These are phyloP conservation scores for Neopestalotiopsis sp. DNA, from an alignment of 2,329 filamentous ascomycete genomes.

Conservation along the genomic window DNA sequence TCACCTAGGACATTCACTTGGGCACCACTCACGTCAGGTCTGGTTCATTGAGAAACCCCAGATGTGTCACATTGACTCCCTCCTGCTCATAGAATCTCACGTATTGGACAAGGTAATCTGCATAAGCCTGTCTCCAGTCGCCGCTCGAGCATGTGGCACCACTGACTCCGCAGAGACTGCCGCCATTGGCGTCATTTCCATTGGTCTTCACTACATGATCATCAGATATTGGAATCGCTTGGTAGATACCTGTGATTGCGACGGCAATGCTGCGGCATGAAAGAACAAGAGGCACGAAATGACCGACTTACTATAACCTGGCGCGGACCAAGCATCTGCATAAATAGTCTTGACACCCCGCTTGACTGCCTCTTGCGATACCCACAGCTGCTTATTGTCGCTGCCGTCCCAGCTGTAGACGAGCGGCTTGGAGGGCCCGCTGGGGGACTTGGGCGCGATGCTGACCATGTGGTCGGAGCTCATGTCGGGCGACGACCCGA, in stretches of 20 bases:
- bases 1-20: too few species aligned
- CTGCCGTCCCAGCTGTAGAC: conserved; percentile 47
- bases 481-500: conserved; percentile 30
- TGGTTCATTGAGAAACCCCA: conserved; percentile 42
- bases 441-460: conserved; percentile 45
- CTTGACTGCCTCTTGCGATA: conserved; percentile 48
- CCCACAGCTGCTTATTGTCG: conserved; percentile 50
- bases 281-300: neutral
- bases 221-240: neutral
- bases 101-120: conserved; percentile 49
- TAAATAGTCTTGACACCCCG: conserved; percentile 39
- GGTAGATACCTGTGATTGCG: neutral
- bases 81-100: conserved; percentile 39
- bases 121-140: conserved; percentile 48
- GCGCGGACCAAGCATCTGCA: conserved; percentile 46
- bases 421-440: conserved; percentile 38
- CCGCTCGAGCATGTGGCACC: conserved; percentile 35
- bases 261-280: neutral
- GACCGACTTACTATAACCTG: conserved; percentile 35
- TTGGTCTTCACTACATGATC: conserved; percentile 41
- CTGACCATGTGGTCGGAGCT: conserved; percentile 30
- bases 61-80: conserved; percentile 36
- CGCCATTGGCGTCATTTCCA: conserved; percentile 39
- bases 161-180: conserved; percentile 41
- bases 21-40: conserved; percentile 21